phyloP scores from a whole-genome alignment of 2,329 filamentous ascomycete genomes.

The Biscogniauxia mediterranea region DNA sequence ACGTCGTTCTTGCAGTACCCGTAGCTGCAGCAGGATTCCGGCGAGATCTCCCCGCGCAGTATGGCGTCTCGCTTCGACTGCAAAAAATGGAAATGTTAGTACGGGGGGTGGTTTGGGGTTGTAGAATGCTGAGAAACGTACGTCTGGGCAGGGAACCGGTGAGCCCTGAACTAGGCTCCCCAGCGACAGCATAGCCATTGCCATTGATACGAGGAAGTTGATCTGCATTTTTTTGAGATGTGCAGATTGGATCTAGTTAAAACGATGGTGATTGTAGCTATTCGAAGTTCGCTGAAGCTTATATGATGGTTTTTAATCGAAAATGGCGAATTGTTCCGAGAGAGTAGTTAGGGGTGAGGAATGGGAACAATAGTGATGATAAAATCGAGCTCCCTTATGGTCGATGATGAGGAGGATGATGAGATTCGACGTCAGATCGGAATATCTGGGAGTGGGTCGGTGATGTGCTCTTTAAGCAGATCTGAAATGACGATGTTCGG shows the following conservation, averaged over 20 bases:
- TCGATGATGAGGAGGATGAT: no score
- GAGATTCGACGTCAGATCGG: neutral
- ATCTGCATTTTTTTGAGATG: conserved; percentile 26
- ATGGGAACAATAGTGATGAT: no score
- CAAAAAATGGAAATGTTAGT: conserved; percentile 9
- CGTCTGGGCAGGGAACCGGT: conserved; percentile 40
- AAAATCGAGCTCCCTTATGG: neutral
- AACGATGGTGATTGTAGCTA: neutral
- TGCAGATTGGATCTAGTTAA: neutral
- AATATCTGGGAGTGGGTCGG: neutral
- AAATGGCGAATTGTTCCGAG: neutral
- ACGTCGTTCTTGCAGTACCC: conserved; percentile 51
- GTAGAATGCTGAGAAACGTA: conserved; percentile 23
- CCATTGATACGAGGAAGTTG: conserved; percentile 20
- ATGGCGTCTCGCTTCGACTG: conserved; percentile 42
- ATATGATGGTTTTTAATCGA: neutral
- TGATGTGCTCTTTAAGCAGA: neutral
- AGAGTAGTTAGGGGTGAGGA: neutral
- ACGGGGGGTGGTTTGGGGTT: neutral
- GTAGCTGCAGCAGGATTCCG: conserved; percentile 55
- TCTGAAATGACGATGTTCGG: neutral
- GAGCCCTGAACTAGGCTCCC: conserved; percentile 29
- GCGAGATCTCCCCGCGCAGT: conserved; percentile 44
- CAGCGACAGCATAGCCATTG: conserved; percentile 27
- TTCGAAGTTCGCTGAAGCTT: neutral